phyloP scores from a whole-genome alignment of 192 early-diverging fungal species.

The Glomus cerebriforme region DNA sequence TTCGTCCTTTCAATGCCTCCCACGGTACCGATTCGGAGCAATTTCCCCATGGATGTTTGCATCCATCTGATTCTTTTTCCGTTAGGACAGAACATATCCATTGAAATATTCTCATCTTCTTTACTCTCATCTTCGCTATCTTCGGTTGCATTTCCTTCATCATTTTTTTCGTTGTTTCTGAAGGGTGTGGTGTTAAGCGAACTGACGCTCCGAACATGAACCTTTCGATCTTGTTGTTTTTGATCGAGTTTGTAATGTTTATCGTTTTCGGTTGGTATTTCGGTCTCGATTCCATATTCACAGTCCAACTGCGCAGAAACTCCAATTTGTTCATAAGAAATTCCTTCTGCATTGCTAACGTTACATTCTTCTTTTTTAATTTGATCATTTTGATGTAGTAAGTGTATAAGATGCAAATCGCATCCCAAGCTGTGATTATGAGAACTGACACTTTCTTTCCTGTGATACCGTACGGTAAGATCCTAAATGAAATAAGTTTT shows the following conservation, averaged over 20 bases:
- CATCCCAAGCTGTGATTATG: too few relatives aligned
- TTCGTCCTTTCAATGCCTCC: neutral
- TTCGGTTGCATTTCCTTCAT: neutral
- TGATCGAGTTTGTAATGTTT: neutral
- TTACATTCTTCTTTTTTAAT: too few relatives aligned
- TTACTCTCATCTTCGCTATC: neutral
- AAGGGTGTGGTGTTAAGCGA: neutral
- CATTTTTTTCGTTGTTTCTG: neutral
- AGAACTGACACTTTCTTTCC: too few relatives aligned
- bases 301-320: neutral
- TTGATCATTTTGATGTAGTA: too few relatives aligned
- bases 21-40: neutral
- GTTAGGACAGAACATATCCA: neutral
- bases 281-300: neutral
- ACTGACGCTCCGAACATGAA: neutral
- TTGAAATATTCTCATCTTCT: neutral
- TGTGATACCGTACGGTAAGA: too few relatives aligned
- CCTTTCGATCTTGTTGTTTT: neutral
- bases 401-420: too few relatives aligned
- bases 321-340: neutral
- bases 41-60: neutral
- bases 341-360: too few relatives aligned
- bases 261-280: neutral
- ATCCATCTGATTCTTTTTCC: neutral
- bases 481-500: neutral